Conservation (phyloP, 306 rosid species). For the Medicago truncatula region MtrunA17r5.0-ANR NC_053044.1:27314001-27314500, state of each 20-base stretch:
- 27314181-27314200: neutral
- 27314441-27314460: neutral
- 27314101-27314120: conserved; percentile 1
- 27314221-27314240: conserved; percentile 73
- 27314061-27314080: conserved; percentile 2
- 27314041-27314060: conserved; percentile 30
- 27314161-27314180: neutral
- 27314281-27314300: conserved; percentile 92
- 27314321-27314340: conserved; percentile 19
- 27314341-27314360: conserved; percentile 8
- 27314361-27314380: neutral
- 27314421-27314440: neutral
- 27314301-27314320: neutral
- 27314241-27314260: conserved; percentile 70
- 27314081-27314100: neutral
- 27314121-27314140: conserved; percentile 23
- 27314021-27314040: neutral
- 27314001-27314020: conserved; percentile 16
- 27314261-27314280: conserved; percentile 83
- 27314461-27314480: neutral
- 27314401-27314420: conserved; percentile 2
- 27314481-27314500: neutral
- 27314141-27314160: neutral
- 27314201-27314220: conserved; percentile 21
- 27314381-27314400: neutral